Percentiles rank a stretch among this genome's conserved stretches.
phyloP scores from a whole-genome alignment of 106 monocot genomes.

The Alisma plantagoaquatica region DNA sequence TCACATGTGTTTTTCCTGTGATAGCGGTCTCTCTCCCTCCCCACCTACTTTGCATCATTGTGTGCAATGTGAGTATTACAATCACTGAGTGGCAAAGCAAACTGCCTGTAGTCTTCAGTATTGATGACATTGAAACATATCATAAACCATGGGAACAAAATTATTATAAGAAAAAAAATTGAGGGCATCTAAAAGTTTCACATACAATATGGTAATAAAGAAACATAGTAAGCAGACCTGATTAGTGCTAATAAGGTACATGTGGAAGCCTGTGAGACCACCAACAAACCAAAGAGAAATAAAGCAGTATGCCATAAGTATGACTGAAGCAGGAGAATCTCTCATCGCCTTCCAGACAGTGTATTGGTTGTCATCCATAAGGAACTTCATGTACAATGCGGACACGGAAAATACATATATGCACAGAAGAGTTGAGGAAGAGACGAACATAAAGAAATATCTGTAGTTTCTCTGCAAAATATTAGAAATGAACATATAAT shows the following conservation, averaged over 20 bases:
- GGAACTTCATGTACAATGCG: conserved; percentile 79
- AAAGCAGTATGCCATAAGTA: conserved; percentile 69
- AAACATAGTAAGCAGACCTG: conserved; percentile 53
- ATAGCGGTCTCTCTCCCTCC: too few species aligned
- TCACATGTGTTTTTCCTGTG: too few species aligned
- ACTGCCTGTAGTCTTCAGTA: too few species aligned
- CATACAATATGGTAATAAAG: too few species aligned
- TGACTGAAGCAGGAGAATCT: conserved; percentile 64
- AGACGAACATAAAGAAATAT: conserved; percentile 82
- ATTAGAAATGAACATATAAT: not conserved
- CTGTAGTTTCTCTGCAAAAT: conserved; percentile 78
- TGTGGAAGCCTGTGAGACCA: conserved; percentile 85
- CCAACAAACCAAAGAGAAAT: conserved; percentile 89
- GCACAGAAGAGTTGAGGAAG: conserved; percentile 72
- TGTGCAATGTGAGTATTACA: too few species aligned
- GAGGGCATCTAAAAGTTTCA: too few species aligned
- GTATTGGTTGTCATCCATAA: conserved; percentile 73
- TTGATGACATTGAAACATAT: too few species aligned
- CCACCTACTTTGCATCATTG: too few species aligned
- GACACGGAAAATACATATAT: conserved; percentile 81
- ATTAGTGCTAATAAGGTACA: conserved; percentile 80
- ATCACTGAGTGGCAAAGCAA: too few species aligned
- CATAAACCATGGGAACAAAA: too few species aligned
- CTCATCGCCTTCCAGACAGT: conserved; percentile 90
- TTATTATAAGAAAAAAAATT: too few species aligned